Evolutionary conservation across 805 yeast species (phyloP).

Genomic region (Babjeviella inositovora): DNA sequence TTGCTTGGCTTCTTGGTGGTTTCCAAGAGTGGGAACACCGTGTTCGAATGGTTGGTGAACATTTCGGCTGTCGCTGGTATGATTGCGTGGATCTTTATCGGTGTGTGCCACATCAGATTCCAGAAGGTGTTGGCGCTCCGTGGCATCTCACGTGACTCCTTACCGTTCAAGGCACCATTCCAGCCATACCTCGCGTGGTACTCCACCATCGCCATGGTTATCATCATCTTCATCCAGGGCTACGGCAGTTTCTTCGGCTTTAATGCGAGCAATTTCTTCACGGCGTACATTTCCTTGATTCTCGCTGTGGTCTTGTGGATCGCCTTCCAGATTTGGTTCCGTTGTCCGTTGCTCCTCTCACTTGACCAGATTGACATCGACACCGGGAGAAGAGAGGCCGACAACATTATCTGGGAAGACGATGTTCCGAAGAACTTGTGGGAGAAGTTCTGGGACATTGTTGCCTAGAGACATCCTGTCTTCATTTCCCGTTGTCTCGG

Average conservation of each 20-base stretch:
- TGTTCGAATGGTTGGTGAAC: slow-evolving; percentile 59
- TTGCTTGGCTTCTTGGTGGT: slow-evolving; percentile 44
- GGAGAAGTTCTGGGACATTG: slow-evolving; percentile 36
- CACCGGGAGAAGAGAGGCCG: slow-evolving; percentile 48
- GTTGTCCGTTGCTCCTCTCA: slow-evolving; percentile 25
- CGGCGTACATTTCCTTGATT: slow-evolving; percentile 56
- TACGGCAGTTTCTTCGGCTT: slow-evolving; percentile 43
- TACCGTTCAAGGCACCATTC: slow-evolving; percentile 61
- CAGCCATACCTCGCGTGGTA: slow-evolving; percentile 61
- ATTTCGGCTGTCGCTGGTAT: slow-evolving; percentile 69
- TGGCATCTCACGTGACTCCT: slow-evolving; percentile 47
- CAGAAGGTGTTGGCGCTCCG: slow-evolving; percentile 47
- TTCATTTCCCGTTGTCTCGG: background rate
- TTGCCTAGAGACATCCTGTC: slow-evolving; percentile 10
- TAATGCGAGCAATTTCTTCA: slow-evolving; percentile 41
- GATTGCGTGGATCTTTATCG: slow-evolving; percentile 56
- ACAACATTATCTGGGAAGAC: slow-evolving; percentile 42
- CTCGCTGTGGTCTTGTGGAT: slow-evolving; percentile 39
- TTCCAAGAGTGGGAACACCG: slow-evolving; percentile 34
- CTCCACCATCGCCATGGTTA: slow-evolving; percentile 31
- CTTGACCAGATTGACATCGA: slow-evolving; percentile 55
- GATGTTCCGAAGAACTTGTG: slow-evolving; percentile 31
- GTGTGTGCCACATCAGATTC: slow-evolving; percentile 51
- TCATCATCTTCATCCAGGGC: slow-evolving; percentile 61
- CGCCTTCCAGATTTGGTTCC: slow-evolving; percentile 34